Base-by-base conservation (phyloP, 257 asterid species). In the Henckelia pumila region DNA sequence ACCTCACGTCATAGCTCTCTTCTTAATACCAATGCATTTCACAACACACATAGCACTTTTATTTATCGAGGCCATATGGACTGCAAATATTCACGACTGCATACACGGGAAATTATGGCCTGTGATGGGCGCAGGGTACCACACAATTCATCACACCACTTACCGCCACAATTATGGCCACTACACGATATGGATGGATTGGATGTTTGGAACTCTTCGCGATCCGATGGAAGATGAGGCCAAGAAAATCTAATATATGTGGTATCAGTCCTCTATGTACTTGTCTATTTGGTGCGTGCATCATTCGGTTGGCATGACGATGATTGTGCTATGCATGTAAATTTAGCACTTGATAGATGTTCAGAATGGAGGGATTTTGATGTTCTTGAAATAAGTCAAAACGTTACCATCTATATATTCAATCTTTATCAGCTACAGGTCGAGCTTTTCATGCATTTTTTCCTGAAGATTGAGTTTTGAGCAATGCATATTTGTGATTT, bases 181-280 rank as follows among this genome's bases (percentile, higher is more conserved):
- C 77, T 94, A 83, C 95, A 94, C 96, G 0, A 73, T 94, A 73
- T 88, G 95, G 96, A 94, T 94, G 96, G 98, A 94, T 79, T 91
- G 96, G 99, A 88, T 94, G 96, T 94, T 94, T 40, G 93, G 96
- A 71, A 94, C 99, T 23, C 99, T 94, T 28, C 94, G 91, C 4
- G 89, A 91, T 66, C 99, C 99, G 9, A 69, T 67, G 30, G 86
- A 84, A 65, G 96, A 83, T 29, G 91, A 88, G 47, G 71, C 80
- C 76, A 91, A 87, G 80, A 84, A 81, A 78, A 64, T 79, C 58
- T 86, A 79, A 76, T 49, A 61, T 63, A 6, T 20, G 40, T 59
- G 35, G 40, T 13, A 22, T 37, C 23, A 59, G 37, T 21, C 55
- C 19, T 44, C 20, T 4, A 16, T 44, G 19, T 16, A 14, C 53